Evolutionary conservation across 176 grass and related monocot species (phyloP), one percentile per base, ranked within the genome.

Genomic region (Rhynchospora breviuscula): DNA sequence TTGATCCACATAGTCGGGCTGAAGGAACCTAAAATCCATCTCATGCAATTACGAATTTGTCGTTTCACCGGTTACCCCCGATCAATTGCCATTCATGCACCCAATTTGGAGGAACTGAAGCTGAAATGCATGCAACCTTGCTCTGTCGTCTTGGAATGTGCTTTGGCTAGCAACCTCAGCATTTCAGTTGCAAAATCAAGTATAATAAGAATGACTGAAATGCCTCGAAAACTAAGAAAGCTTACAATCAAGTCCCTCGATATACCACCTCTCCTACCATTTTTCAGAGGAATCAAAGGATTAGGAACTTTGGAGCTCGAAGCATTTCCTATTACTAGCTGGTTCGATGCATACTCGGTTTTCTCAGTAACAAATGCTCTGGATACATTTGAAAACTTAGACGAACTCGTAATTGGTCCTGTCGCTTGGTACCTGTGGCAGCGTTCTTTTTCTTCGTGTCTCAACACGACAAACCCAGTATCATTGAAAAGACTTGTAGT

Each of bases 401-500:
- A 54, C 3, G 91, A 97, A 79, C 88, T 89, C 57, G 85, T 85
- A 62, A 68, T 97, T 59, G 87, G 63, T 40, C 83, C 89, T 9
- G 88, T 81, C 73, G 87, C 86, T 80, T 94, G 86, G 69, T 77
- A 81, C 84, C 69, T 60, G 81, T 62, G 93, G 84, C 79, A 87
- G 77, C 54, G 48, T 25, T 81, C 70, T 12, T 52, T 51, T 26
- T n/a, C 49, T 88, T 49, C 85, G 3, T 1, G 45, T 23, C 67
- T 84, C 40, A 67, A n/a, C 18, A 78, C 14, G 7, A 8, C 14
- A 21, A 81, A 35, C 68, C 67, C 70, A 59, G 82, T 80, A 15
- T 69, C 59, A 35, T 84, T 90, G 76, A 80, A 80, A 78, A 94
- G 90, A 87, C 70, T 97, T 25, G 35, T 89, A 33, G 60, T 97